A percentile compares a stretch with the other conserved stretches of the same genome.
Conservation (phyloP, 768 basidiomycete genomes). For the Auriscalpium microsporum region DNA sequence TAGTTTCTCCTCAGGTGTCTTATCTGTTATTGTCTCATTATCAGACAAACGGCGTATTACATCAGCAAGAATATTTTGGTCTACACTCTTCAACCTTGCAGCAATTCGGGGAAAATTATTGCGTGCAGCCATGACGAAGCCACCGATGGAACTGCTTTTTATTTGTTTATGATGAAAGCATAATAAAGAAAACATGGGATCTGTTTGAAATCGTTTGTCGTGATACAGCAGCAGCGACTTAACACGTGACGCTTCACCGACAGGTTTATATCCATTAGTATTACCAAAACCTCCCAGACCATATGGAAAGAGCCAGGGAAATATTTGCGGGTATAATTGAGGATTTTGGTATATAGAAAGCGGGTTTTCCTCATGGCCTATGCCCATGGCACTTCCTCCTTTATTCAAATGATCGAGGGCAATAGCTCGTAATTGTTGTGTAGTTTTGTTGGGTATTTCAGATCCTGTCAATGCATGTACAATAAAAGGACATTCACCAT, state of each 20-base stretch:
- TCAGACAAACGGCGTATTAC: neutral
- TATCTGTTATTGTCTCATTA: neutral
- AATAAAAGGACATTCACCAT: conserved; percentile 27
- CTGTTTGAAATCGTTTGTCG: conserved; percentile 33
- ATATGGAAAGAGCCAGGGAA: conserved; percentile 36
- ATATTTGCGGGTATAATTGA: conserved; percentile 29
- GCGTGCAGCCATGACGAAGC: conserved; percentile 14
- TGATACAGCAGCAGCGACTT: conserved; percentile 28
- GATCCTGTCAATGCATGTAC: conserved; percentile 29
- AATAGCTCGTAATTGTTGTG: conserved; percentile 8
- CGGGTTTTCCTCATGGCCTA: conserved; percentile 20
- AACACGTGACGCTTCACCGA: conserved; percentile 23
- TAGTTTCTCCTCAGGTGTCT: conserved; percentile 4
- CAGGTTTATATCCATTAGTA: neutral
- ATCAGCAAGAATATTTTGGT: neutral
- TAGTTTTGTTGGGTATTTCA: conserved; percentile 5
- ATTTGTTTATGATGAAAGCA: conserved; percentile 34
- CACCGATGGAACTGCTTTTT: conserved; percentile 18
- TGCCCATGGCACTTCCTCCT: conserved; percentile 20
- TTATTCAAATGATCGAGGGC: conserved; percentile 23
- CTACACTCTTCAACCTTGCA: neutral
- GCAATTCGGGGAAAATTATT: conserved; percentile 5
- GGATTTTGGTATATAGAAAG: conserved; percentile 28
- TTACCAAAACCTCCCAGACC: conserved; percentile 29
- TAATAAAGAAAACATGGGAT: conserved; percentile 28